Conservation (phyloP, 768 basidiomycete species). For the Amanita subjunquillea region DNA sequence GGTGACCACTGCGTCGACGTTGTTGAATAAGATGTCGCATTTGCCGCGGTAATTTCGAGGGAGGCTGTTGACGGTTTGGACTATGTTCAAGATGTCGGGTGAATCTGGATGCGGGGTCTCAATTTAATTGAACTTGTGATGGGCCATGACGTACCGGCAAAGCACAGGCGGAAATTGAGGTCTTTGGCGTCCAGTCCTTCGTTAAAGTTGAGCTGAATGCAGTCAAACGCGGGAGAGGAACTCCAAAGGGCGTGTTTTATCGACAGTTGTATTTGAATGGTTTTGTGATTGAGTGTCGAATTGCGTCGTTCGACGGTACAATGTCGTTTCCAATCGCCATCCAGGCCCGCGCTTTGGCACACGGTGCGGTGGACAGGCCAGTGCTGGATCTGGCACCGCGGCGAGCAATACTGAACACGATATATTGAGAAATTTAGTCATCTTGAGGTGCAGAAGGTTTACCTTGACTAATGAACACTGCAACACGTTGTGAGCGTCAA, state of each 20-base stretch:
- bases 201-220: constrained; percentile 1
- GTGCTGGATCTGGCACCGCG: background rate
- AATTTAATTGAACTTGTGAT: background rate
- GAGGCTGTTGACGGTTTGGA: constrained; percentile 18
- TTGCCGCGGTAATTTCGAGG: constrained; percentile 14
- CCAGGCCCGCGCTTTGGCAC: background rate
- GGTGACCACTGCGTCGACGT: constrained; percentile 13
- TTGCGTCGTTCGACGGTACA: constrained; percentile 21
- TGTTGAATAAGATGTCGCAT: constrained; percentile 16
- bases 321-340: constrained; percentile 20
- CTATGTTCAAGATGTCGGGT: constrained; percentile 19
- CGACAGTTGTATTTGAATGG: background rate
- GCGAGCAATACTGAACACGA: constrained; percentile 1
- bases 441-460: background rate
- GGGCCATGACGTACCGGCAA: constrained; percentile 15
- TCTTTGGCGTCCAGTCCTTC: constrained; percentile 1
- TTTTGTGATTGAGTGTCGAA: constrained; percentile 6
- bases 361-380: background rate
- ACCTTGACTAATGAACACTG: constrained; percentile 5
- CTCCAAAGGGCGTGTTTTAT: background rate
- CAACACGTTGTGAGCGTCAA: background rate
- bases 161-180: constrained; percentile 16
- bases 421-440: background rate
- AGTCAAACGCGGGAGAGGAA: background rate
- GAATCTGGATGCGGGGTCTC: background rate